Base-by-base conservation (phyloP, 2,329 filamentous ascomycete species). In the Ploettnerulaceae sp. region DNA sequence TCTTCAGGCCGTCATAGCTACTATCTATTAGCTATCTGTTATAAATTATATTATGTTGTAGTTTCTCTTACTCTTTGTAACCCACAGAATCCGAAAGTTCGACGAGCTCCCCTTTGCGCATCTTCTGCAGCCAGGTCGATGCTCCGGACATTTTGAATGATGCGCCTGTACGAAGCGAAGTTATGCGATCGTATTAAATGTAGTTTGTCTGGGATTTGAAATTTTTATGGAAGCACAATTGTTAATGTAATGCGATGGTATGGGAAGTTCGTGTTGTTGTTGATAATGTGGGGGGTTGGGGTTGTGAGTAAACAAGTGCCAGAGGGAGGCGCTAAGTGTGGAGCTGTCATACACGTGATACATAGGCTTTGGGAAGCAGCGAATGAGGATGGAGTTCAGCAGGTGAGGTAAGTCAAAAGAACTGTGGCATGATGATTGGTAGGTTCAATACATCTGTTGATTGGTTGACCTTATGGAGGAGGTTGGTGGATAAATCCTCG, bases 61-160 rank as follows among this genome's bases (percentile, higher is more conserved):
- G 45, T 52, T 45, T 77, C 82, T 62, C 48, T 40, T 79, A 94
- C 89, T 86, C 77, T 63, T 79, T 75, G 45, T 91, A 71, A 48
- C 84, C 84, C 52, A 86, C 76, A 36, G 74, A 70, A 56, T 86
- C 78, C 49, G 88, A 87, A 52, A 94, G 74, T 53, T 86, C 83
- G 58, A 80, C 67, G 47, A 95, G 77, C 55, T 91, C 87, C 59
- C 74, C 75, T 75, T 95, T 95, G 72, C 86, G 84, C 76, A 93
- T 86, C 66, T 77, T 76, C 67, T 82, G 78, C 64, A 95, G 75
- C 80, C 86, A 95, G 58, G 81, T 79, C 63, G 84, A 80, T 57
- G 69, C 70, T 59, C 70, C 69, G 52, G 81, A 80, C 82, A 86
- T 86, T 59, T 64, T 76, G 59, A 59, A 58, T 49, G 52, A 51